phyloP scores from a whole-genome alignment of 2,329 filamentous ascomycete genomes.

The Monosporascus sp. region DNA sequence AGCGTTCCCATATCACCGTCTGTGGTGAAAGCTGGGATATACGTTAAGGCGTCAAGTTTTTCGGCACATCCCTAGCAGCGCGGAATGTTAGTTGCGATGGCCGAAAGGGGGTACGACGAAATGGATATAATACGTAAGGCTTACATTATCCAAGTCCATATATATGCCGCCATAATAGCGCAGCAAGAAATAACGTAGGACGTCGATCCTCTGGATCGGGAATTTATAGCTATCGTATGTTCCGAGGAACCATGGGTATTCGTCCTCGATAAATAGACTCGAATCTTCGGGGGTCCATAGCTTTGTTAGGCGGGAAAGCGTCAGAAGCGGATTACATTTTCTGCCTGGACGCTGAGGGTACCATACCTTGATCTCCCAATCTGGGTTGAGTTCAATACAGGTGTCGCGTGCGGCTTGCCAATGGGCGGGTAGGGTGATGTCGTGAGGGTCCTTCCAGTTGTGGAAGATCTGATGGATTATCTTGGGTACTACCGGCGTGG shows the following conservation, averaged over 20 bases:
- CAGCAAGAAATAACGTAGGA: conserved; percentile 75
- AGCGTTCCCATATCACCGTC: conserved; percentile 30
- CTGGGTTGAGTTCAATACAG: conserved; percentile 19
- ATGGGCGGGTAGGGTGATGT: conserved; percentile 17
- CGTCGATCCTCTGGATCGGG: conserved; percentile 72
- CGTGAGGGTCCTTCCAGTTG: conserved; percentile 19
- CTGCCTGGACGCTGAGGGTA: no score
- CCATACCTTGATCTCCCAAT: conserved; percentile 24
- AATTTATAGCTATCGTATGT: conserved; percentile 71
- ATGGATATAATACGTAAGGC: background rate
- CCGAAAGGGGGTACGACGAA: background rate
- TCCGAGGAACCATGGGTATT: conserved; percentile 71
- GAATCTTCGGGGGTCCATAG: conserved; percentile 71
- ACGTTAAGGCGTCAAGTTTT: conserved; percentile 59
- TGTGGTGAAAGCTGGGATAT: conserved; percentile 64
- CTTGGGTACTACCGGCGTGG: conserved; percentile 17
- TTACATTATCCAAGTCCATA: conserved; percentile 61
- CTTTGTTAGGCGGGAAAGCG: conserved; percentile 20
- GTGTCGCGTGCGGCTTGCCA: conserved; percentile 21
- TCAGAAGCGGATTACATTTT: background rate
- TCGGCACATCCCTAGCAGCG: conserved; percentile 57
- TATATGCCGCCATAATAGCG: conserved; percentile 75
- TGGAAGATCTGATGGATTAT: conserved; percentile 29
- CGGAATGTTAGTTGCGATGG: background rate
- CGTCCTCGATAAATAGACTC: conserved; percentile 63